phyloP scores from a whole-genome alignment of 192 early-diverging fungal genomes.

The Oehlia diaphana region DNA sequence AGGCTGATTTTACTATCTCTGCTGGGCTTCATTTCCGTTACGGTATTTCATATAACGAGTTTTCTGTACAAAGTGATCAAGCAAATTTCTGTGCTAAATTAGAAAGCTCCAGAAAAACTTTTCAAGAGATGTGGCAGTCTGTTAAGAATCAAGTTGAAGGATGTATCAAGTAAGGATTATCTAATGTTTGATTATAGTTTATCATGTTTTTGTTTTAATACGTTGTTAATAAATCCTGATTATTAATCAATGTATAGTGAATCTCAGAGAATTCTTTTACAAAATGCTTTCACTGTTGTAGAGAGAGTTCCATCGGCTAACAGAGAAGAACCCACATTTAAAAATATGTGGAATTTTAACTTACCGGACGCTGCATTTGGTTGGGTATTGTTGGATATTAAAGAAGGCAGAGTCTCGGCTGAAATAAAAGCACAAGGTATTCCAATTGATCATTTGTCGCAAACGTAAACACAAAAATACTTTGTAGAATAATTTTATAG shows the following conservation, averaged over 20 bases:
- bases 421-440: slow-evolving; percentile 58
- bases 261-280: slow-evolving; percentile 47
- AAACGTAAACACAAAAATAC: neutral
- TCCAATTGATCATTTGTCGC: neutral
- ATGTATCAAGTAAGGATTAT: slow-evolving; percentile 47
- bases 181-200: neutral
- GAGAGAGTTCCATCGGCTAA: slow-evolving; percentile 49
- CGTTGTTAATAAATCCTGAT: neutral
- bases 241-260: slow-evolving; percentile 36
- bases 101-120: slow-evolving; percentile 49
- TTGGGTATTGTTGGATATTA: slow-evolving; percentile 49
- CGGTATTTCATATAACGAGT: slow-evolving; percentile 62
- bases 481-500: neutral
- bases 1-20: slow-evolving; percentile 65
- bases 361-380: slow-evolving; percentile 59
- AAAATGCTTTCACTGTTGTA: slow-evolving; percentile 54
- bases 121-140: slow-evolving; percentile 54
- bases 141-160: slow-evolving; percentile 56
- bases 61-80: slow-evolving; percentile 53
- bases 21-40: slow-evolving; percentile 65
- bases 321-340: slow-evolving; percentile 56
- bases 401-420: slow-evolving; percentile 51
- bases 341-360: slow-evolving; percentile 68
- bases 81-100: slow-evolving; percentile 54
- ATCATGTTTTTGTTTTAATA: neutral